Evolutionary conservation across 345 rosid species (phyloP).

Genomic region (Populus davidiana): DNA sequence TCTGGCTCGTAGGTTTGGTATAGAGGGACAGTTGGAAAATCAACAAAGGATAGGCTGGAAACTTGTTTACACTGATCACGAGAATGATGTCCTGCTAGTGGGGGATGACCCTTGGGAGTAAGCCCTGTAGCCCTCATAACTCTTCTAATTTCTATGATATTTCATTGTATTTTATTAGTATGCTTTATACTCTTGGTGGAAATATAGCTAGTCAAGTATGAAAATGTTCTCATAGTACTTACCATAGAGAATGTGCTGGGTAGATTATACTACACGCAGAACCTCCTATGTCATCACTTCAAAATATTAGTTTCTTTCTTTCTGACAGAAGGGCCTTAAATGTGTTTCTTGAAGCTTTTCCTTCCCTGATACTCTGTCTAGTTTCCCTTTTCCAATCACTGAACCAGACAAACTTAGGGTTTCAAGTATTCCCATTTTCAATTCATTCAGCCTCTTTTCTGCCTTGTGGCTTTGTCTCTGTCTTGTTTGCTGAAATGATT

Average conservation of each 20-base stretch:
- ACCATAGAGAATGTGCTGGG: not conserved
- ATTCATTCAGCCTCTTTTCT: not conserved
- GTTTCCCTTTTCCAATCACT: no score
- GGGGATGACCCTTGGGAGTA: slow-evolving; percentile 93
- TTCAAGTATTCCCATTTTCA: no score
- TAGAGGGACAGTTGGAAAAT: slow-evolving; percentile 78
- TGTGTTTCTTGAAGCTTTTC: no score
- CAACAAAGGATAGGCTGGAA: slow-evolving; percentile 69
- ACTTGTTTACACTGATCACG: slow-evolving; percentile 74
- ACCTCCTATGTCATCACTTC: no score
- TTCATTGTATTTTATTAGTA: not conserved
- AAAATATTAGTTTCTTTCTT: not conserved
- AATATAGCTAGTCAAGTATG: no score
- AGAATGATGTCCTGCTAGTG: slow-evolving; percentile 65
- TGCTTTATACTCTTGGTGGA: not conserved
- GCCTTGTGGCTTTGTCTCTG: no score
- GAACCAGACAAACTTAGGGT: no score
- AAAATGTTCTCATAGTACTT: no score
- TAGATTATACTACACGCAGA: not conserved
- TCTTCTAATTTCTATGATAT: not conserved
- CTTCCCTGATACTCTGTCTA: no score
- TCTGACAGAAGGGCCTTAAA: no score
- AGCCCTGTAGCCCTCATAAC: slow-evolving; percentile 19
- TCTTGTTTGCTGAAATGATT: no score
- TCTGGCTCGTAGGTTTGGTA: slow-evolving; percentile 71